Evolutionary conservation across 257 asterid genomes (phyloP).

Genomic region (Gynochthodes officinalis): DNA sequence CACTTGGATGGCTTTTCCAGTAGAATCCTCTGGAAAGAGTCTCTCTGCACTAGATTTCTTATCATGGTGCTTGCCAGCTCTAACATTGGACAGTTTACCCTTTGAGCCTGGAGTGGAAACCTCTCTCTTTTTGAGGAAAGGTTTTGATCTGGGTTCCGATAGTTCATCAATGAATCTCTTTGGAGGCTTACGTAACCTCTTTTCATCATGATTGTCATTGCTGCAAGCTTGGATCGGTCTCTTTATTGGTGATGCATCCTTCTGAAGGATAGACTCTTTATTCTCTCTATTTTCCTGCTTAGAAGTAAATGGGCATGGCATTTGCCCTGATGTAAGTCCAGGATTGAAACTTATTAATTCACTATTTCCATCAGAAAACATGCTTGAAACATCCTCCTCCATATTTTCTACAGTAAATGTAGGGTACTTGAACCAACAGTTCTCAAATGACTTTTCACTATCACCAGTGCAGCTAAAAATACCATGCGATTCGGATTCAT

Average conservation of each 20-base stretch:
- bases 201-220: conserved; percentile 35
- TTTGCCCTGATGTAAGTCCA: conserved; percentile 26
- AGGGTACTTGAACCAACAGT: conserved; percentile 41
- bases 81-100: conserved; percentile 41
- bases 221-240: conserved; percentile 23
- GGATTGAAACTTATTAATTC: conserved; percentile 33
- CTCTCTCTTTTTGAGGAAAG: conserved; percentile 40
- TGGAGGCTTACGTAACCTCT: conserved; percentile 91
- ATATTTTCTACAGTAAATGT: conserved; percentile 43
- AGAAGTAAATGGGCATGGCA: conserved; percentile 28
- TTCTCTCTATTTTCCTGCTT: conserved; percentile 35
- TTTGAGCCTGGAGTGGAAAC: conserved; percentile 38
- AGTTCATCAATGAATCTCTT: conserved; percentile 86
- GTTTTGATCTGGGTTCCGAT: conserved; percentile 43
- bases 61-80: conserved; percentile 45
- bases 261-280: conserved; percentile 21
- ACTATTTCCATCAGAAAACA: conserved; percentile 43
- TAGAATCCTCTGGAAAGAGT: conserved; percentile 49
- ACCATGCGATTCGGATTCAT: conserved; percentile 36
- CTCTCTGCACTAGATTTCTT: conserved; percentile 35
- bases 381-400: conserved; percentile 53
- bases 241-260: conserved; percentile 23
- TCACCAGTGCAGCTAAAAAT: conserved; percentile 33
- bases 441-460: conserved; percentile 34
- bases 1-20: conserved; percentile 83